Conservation (phyloP, 257 asterid species). For the Gardenia jasminoides region DNA sequence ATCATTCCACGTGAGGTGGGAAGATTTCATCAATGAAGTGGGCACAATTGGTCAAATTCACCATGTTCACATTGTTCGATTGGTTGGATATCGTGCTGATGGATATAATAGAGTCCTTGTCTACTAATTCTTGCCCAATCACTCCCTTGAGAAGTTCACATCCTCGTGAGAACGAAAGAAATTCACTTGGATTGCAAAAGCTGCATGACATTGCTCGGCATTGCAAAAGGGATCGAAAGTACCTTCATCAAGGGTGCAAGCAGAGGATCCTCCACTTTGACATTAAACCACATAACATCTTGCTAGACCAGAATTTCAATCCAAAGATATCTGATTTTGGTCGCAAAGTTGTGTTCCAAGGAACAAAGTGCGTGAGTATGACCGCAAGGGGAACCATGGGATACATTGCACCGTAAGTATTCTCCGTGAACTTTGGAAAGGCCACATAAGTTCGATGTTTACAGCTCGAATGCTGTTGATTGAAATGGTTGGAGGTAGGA, state of each 20-base stretch:
- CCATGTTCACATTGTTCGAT: slow-evolving; percentile 29
- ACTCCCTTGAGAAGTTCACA: slow-evolving; percentile 37
- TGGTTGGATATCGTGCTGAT: slow-evolving; percentile 33
- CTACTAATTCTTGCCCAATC: slow-evolving; percentile 37
- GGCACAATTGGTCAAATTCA: slow-evolving; percentile 41
- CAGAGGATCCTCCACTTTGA: slow-evolving; percentile 18
- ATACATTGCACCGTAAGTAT: slow-evolving; percentile 39
- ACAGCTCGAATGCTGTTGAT: slow-evolving; percentile 36
- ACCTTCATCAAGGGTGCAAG: slow-evolving; percentile 31
- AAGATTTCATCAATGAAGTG: slow-evolving; percentile 46
- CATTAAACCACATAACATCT: slow-evolving; percentile 26
- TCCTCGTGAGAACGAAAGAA: slow-evolving; percentile 9
- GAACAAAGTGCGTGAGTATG: too few relatives aligned
- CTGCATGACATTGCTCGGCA: slow-evolving; percentile 24
- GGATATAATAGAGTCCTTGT: slow-evolving; percentile 26
- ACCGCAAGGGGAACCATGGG: slow-evolving; percentile 22
- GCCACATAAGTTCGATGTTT: slow-evolving; percentile 36
- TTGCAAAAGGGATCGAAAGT: slow-evolving; percentile 37
- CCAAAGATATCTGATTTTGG: not conserved
- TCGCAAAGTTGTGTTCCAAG: not conserved
- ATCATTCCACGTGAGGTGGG: slow-evolving; percentile 33
- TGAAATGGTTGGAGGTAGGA: slow-evolving; percentile 44
- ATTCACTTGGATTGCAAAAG: slow-evolving; percentile 18
- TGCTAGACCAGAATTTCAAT: slow-evolving; percentile 6
- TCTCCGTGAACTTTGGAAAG: slow-evolving; percentile 32